Percentiles rank a stretch among this genome's conserved stretches.
phyloP scores from a whole-genome alignment of 805 yeast genomes.

The Kodamaea nitidulidarum region DNA sequence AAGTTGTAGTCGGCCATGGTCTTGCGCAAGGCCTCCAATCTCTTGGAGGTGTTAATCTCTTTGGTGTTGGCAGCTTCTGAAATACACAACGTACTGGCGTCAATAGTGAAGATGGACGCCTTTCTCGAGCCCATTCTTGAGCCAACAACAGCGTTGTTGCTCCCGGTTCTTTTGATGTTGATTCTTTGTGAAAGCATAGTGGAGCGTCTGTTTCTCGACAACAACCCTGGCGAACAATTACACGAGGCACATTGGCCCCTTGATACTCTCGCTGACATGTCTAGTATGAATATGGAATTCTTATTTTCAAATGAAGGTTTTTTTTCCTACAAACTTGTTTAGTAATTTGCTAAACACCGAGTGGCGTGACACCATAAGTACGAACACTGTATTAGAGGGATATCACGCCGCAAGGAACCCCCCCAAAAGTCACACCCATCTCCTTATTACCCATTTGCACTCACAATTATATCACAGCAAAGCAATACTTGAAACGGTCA shows the following conservation, averaged over 20 bases:
- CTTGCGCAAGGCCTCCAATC: constrained; percentile 22
- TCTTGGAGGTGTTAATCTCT: constrained; percentile 49
- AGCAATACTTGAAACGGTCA: too few species aligned
- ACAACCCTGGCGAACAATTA: constrained; percentile 79
- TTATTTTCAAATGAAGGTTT: neutral
- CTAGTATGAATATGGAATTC: too few species aligned
- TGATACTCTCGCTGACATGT: constrained; percentile 11
- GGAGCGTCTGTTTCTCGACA: constrained; percentile 63
- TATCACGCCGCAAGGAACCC: too few species aligned
- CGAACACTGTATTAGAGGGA: too few species aligned
- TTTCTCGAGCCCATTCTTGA: constrained; percentile 32
- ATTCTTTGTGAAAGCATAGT: constrained; percentile 42
- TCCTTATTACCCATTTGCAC: too few species aligned
- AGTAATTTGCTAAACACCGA: too few species aligned
- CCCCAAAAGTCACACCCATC: too few species aligned
- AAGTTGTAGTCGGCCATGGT: constrained; percentile 43
- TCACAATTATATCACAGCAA: too few species aligned
- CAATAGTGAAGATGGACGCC: constrained; percentile 40
- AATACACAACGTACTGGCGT: constrained; percentile 38
- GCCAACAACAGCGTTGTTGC: constrained; percentile 18
- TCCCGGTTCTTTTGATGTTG: constrained; percentile 22
- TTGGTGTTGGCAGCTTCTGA: constrained; percentile 30
- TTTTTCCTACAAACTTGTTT: too few species aligned
- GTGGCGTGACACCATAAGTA: constrained; percentile 2
- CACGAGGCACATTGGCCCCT: constrained; percentile 63